Base-by-base conservation (phyloP, 768 basidiomycete species). In the Mycena haematopus region DNA sequence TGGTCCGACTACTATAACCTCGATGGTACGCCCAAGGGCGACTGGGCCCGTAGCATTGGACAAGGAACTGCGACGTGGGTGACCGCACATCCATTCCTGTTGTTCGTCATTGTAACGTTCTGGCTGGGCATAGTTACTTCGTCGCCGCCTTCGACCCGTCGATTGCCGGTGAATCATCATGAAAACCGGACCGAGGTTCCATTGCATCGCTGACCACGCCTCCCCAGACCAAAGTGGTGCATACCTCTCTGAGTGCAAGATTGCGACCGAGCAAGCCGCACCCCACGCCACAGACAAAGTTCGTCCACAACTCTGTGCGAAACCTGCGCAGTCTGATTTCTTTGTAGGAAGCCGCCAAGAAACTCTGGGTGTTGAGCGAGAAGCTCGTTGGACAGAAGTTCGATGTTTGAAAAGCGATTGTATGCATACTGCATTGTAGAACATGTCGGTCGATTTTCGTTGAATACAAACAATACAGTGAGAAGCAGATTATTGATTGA, bases 81-180 rank as follows among this genome's bases (percentile, higher is more conserved):
- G 55, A 46, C 22, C 3, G 21, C 1, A n/a, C 27, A 44, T 44
- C 5, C 25, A 45, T 44, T 15, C n/a, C 10, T n/a, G 8, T n/a
- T 45, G 3, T 44, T 31, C 40, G 6, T 45, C 3, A 31, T 6
- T 1, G 7, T 46, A 35, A 56, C 25, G 22, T 46, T 47, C 44
- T n/a, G 33, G 11, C 6, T 56, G 55, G 17, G 19, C 31, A 29
- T 42, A 56, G 55, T 47, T 58, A 58, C 40, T 58, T 58, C 10
- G 57, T 58, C 27, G 57, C 57, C 13, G 57, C 19, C 10, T 58
- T 58, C 50, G 57, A 58, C 57, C 57, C 57, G 27, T 58, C 57
- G 6, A 58, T 51, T 17, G 10, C 57, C 29, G 49, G 57, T 58
- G 47, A n/a, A 15, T 56, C 2, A n/a, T 40, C 8, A 21, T 46